These are phyloP conservation scores for Picea engelmannii DNA, from an alignment of 83 land plant species.

Conservation along the genomic window DNA sequence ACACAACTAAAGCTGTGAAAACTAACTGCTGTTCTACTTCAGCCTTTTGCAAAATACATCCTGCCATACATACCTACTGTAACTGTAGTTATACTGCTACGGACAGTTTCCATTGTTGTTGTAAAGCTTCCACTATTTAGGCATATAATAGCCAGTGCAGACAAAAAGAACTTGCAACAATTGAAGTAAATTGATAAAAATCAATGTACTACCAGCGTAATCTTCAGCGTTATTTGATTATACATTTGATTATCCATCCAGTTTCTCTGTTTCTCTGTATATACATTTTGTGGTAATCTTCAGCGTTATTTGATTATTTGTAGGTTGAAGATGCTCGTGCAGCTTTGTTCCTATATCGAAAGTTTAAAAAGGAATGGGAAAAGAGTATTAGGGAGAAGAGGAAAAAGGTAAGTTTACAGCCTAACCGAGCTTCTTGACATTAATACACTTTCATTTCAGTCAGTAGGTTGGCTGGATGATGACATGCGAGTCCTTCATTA, in stretches of 20 bases:
- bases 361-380: slow-evolving; percentile 62
- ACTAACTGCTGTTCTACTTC: too few species aligned
- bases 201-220: too few species aligned
- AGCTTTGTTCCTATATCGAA: slow-evolving; percentile 68
- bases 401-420: not conserved
- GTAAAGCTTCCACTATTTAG: not conserved
- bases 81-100: not conserved
- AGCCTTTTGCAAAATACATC: too few species aligned
- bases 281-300: not conserved
- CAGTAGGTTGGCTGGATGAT: not conserved
- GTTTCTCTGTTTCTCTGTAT: not conserved
- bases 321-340: slow-evolving; percentile 80
- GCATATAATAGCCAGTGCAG: too few species aligned
- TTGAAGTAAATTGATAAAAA: too few species aligned
- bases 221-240: not conserved
- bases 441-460: not conserved
- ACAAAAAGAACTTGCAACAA: too few species aligned
- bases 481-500: not conserved
- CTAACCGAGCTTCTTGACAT: not conserved
- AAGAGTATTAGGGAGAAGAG: slow-evolving; percentile 35
- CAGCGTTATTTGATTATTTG: slow-evolving; percentile 7
- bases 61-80: too few species aligned
- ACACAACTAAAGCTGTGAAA: not conserved
- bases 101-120: not conserved
- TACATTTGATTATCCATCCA: too few species aligned